phyloP scores from a whole-genome alignment of 257 asterid species.

The Fraxinus excelsior region DNA sequence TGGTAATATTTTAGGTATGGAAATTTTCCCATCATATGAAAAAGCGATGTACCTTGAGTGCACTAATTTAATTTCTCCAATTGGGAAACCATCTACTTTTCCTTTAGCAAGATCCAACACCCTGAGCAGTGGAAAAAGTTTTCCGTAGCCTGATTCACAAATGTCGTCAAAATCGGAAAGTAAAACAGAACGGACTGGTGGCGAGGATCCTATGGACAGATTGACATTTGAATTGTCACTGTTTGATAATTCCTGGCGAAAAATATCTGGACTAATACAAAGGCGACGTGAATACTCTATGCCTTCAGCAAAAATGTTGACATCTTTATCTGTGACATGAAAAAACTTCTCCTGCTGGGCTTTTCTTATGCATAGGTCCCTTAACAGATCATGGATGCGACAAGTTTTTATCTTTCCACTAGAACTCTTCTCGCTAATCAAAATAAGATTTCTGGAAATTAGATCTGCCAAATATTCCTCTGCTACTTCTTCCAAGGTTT shows the following conservation, averaged over 20 bases:
- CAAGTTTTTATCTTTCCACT: constrained; percentile 18
- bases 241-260: not conserved
- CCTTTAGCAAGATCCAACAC: not conserved
- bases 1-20: constrained; percentile 10
- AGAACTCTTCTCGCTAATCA: not conserved
- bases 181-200: constrained; percentile 5
- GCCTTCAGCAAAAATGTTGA: constrained; percentile 5
- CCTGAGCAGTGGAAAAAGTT: constrained; percentile 12
- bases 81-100: not conserved
- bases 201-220: not conserved
- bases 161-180: not conserved
- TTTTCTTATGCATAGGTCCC: constrained; percentile 21
- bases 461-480: constrained; percentile 21
- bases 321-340: not conserved
- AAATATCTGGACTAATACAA: constrained; percentile 1
- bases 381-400: constrained; percentile 24
- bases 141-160: too few relatives aligned
- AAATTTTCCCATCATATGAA: not conserved
- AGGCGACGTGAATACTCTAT: constrained; percentile 1
- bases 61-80: constrained; percentile 9
- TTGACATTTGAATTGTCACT: not conserved
- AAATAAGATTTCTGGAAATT: constrained; percentile 21
- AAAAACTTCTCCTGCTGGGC: constrained; percentile 21
- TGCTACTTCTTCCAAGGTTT: constrained; percentile 20
- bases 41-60: constrained; percentile 15